Percentiles rank a stretch among this genome's conserved stretches.
These are phyloP conservation scores for Didymella sp. DNA, from an alignment of 2,329 filamentous ascomycete species.

Conservation along the genomic window DNA sequence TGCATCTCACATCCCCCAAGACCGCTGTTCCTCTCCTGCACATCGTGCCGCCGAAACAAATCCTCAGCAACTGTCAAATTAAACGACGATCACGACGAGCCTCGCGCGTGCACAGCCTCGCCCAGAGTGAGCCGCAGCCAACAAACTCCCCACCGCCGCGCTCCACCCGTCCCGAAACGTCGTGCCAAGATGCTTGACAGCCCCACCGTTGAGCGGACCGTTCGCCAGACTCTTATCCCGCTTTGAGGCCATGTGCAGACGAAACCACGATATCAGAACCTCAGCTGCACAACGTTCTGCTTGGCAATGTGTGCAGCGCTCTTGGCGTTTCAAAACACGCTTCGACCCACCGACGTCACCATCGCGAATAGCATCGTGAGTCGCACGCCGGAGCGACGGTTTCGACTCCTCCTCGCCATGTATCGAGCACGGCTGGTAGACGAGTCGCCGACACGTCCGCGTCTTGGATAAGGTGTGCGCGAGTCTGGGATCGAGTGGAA, in stretches of 20 bases:
- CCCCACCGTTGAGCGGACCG: constrained; percentile 10
- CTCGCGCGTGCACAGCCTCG: constrained; percentile 4
- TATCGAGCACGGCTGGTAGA: background rate
- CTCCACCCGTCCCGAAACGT: constrained; percentile 6
- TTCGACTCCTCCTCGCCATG: too few species aligned
- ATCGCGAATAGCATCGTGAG: background rate
- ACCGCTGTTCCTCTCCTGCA: background rate
- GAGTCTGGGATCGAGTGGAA: too few species aligned
- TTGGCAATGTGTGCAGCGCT: constrained; percentile 11
- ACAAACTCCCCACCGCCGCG: background rate
- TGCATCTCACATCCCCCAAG: too few species aligned
- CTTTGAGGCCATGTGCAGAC: constrained; percentile 21
- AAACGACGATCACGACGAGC: constrained; percentile 4
- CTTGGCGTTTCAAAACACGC: constrained; percentile 19
- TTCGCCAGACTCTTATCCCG: background rate
- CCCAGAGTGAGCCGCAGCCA: constrained; percentile 1
- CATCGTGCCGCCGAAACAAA: background rate
- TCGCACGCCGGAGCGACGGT: too few species aligned
- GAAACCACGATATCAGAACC: too few species aligned
- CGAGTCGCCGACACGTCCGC: too few species aligned
- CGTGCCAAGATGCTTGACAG: constrained; percentile 6
- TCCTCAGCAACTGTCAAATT: constrained; percentile 1
- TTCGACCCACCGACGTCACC: too few species aligned
- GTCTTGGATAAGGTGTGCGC: too few species aligned
- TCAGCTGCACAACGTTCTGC: constrained; percentile 44